These are phyloP conservation scores for Sanguinoderma infundibulare DNA, from an alignment of 1,284 basidiomycete species.

Conservation along the genomic window DNA sequence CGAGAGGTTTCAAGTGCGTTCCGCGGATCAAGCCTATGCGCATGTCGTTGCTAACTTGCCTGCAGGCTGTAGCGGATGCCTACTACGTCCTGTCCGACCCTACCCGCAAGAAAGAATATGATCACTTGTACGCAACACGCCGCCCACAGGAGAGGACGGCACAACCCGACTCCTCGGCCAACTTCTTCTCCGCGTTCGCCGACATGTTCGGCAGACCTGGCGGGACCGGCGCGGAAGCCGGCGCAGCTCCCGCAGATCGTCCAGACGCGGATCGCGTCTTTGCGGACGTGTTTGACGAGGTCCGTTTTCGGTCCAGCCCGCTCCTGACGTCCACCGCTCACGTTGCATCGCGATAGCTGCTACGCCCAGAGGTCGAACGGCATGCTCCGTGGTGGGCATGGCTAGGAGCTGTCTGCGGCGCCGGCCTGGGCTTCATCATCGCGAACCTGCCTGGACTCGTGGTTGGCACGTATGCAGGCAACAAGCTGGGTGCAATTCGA, in stretches of 20 bases:
- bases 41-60: background rate
- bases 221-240: constrained; percentile 34
- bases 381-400: constrained; percentile 77
- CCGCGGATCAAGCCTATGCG: background rate
- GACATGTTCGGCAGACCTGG: constrained; percentile 61
- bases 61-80: constrained; percentile 88
- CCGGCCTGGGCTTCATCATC: constrained; percentile 84
- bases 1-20: constrained; percentile 77
- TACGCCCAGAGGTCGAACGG: constrained; percentile 79
- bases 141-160: constrained; percentile 52
- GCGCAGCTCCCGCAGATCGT: constrained; percentile 44
- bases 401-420: constrained; percentile 72
- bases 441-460: constrained; percentile 86
- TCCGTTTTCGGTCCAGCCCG: constrained; percentile 31
- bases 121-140: constrained; percentile 64
- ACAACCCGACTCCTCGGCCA: constrained; percentile 69
- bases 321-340: background rate
- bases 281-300: constrained; percentile 90
- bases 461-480: constrained; percentile 83
- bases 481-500: constrained; percentile 83
- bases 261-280: constrained; percentile 86
- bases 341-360: constrained; percentile 48
- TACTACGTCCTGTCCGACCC: constrained; percentile 94
- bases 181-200: constrained; percentile 82
- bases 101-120: constrained; percentile 82